Evolutionary conservation across 108 stramenopile species (phyloP).

Genomic region (Pseudonitzschia multistriata): DNA sequence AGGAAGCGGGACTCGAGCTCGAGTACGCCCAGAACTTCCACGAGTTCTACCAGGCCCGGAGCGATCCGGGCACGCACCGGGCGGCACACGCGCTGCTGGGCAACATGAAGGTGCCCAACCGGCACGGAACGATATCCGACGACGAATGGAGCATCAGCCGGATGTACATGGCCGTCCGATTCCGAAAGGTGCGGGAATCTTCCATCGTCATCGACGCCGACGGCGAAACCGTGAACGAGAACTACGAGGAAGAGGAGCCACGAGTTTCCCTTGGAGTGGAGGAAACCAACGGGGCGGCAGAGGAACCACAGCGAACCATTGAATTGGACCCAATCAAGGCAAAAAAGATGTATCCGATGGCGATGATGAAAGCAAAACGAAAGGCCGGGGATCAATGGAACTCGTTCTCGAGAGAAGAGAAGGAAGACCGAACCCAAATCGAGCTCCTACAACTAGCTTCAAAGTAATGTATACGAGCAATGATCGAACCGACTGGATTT

Average conservation of each 20-base stretch:
- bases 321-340: slow-evolving; percentile 41
- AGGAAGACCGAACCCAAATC: slow-evolving; percentile 40
- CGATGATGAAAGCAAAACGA: slow-evolving; percentile 59
- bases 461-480: too few relatives aligned
- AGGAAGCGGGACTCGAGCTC: slow-evolving; percentile 75
- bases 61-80: slow-evolving; percentile 49
- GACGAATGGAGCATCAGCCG: slow-evolving; percentile 88
- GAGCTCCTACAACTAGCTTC: slow-evolving; percentile 32
- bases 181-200: slow-evolving; percentile 85
- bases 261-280: too few relatives aligned
- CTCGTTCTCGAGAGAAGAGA: slow-evolving; percentile 44
- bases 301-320: background rate
- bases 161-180: slow-evolving; percentile 83
- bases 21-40: slow-evolving; percentile 83
- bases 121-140: slow-evolving; percentile 65
- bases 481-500: too few relatives aligned
- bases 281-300: slow-evolving; percentile 8
- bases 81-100: slow-evolving; percentile 68
- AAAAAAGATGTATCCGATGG: slow-evolving; percentile 52
- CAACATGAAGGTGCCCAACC: slow-evolving; percentile 86
- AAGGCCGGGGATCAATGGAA: slow-evolving; percentile 46
- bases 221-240: slow-evolving; percentile 51
- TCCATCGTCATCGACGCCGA: slow-evolving; percentile 48
- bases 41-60: slow-evolving; percentile 69
- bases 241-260: slow-evolving; percentile 29